Evolutionary conservation across 2,329 filamentous ascomycete genomes (phyloP).

Genomic region (Xylariaceae sp.): DNA sequence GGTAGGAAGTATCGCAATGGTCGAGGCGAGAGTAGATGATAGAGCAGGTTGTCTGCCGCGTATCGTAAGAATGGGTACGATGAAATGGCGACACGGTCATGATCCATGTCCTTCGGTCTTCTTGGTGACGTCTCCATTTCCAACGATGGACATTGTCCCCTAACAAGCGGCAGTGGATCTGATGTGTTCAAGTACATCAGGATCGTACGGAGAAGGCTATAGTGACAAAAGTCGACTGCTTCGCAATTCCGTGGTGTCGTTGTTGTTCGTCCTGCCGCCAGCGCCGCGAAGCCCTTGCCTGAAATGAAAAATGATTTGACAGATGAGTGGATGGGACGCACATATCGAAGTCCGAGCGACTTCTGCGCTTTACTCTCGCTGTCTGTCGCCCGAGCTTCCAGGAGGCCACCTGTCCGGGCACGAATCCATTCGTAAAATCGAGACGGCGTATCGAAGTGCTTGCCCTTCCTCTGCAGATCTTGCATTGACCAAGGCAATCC

Average conservation of each 20-base stretch:
- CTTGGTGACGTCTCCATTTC: slow-evolving; percentile 2
- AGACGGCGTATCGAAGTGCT: slow-evolving; percentile 17
- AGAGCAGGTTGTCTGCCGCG: slow-evolving; percentile 16
- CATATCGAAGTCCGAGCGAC: slow-evolving; percentile 16
- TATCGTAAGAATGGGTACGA: slow-evolving; percentile 18
- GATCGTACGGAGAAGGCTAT: slow-evolving; percentile 16
- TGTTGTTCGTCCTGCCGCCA: slow-evolving; percentile 4
- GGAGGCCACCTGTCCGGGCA: slow-evolving; percentile 12
- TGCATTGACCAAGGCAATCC: slow-evolving; percentile 16
- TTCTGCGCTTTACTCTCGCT: slow-evolving; percentile 3
- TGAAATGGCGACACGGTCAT: slow-evolving; percentile 15
- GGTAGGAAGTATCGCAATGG: slow-evolving; percentile 16
- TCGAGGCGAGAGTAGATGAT: slow-evolving; percentile 15
- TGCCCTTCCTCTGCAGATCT: slow-evolving; percentile 17
- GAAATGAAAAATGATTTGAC: slow-evolving; percentile 16
- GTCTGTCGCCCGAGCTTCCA: slow-evolving; percentile 4
- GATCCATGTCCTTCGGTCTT: slow-evolving; percentile 11
- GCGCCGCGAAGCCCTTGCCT: slow-evolving; percentile 13
- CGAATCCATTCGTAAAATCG: slow-evolving; percentile 16
- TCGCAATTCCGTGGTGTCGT: background rate
- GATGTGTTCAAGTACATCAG: slow-evolving; percentile 17
- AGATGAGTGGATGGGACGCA: slow-evolving; percentile 14
- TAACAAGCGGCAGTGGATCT: slow-evolving; percentile 16
- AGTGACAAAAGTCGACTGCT: slow-evolving; percentile 14
- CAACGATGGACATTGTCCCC: slow-evolving; percentile 3